Percentiles rank a stretch among this genome's conserved stretches.
These are phyloP conservation scores for Ganoderma lucidum DNA, from an alignment of 1,284 basidiomycete genomes.

Conservation along the genomic window DNA sequence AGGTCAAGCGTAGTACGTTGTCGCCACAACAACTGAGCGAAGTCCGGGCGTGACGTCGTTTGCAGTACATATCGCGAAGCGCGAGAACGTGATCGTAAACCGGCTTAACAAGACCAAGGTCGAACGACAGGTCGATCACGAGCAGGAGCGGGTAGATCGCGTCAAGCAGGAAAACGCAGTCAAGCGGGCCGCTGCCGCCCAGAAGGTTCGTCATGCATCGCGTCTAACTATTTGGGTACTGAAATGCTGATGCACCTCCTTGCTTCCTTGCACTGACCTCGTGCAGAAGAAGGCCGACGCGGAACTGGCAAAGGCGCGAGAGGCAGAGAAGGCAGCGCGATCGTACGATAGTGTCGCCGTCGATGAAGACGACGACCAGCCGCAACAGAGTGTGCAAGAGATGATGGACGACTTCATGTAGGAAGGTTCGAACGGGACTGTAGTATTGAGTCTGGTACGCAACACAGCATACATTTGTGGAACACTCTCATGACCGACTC, in stretches of 20 bases:
- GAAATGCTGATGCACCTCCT: constrained; percentile 5
- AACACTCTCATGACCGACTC: background rate
- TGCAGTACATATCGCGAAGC: constrained; percentile 77
- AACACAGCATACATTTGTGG: background rate
- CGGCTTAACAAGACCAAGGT: constrained; percentile 95
- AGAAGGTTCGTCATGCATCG: constrained; percentile 54
- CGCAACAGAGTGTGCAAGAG: constrained; percentile 65
- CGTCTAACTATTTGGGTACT: background rate
- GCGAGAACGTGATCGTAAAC: constrained; percentile 93
- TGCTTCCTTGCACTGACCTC: background rate
- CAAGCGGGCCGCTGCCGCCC: constrained; percentile 71
- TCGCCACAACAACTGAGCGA: background rate
- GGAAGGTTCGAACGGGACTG: background rate
- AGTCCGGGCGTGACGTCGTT: background rate
- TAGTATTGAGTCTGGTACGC: background rate
- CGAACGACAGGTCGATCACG: constrained; percentile 89
- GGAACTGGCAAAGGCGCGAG: constrained; percentile 70
- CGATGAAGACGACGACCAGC: constrained; percentile 54
- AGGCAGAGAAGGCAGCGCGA: constrained; percentile 79
- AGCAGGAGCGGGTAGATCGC: constrained; percentile 87
- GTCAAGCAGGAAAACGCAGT: constrained; percentile 76
- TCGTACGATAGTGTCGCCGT: constrained; percentile 79
- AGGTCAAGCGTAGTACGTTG: constrained; percentile 81
- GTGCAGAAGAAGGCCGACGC: constrained; percentile 74
- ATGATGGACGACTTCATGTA: constrained; percentile 64